A percentile compares a stretch with the other conserved stretches of the same genome.
These are phyloP conservation scores for Fusarium sp. DNA, from an alignment of 2,329 filamentous ascomycete genomes.

Conservation along the genomic window DNA sequence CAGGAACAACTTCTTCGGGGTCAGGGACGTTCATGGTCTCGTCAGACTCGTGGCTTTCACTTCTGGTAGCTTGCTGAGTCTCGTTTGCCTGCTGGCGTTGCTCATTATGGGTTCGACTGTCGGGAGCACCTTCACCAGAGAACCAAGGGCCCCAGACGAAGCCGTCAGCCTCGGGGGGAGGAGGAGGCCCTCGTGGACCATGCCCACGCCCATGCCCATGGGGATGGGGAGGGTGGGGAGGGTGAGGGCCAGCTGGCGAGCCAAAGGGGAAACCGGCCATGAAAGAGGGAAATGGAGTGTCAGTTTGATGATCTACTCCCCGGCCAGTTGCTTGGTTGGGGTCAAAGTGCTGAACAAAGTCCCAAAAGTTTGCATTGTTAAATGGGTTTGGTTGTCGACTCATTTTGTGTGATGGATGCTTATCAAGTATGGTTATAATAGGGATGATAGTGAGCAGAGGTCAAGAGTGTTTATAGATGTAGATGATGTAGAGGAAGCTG, in stretches of 20 bases:
- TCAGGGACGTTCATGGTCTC: conserved; percentile 48
- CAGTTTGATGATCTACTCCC: conserved; percentile 51
- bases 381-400: conserved; percentile 36
- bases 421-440: background rate
- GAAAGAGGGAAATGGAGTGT: conserved; percentile 37
- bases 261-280: conserved; percentile 50
- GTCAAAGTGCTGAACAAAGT: conserved; percentile 50
- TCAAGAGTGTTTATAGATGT: conserved; percentile 10
- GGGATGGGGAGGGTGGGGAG: conserved; percentile 16
- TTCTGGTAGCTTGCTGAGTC: conserved; percentile 28
- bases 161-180: conserved; percentile 35
- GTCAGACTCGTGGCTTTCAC: conserved; percentile 49
- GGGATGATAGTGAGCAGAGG: background rate
- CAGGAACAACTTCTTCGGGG: conserved; percentile 46
- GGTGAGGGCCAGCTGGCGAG: conserved; percentile 17
- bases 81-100: conserved; percentile 33
- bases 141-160: conserved; percentile 41
- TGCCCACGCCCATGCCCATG: conserved; percentile 6
- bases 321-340: conserved; percentile 45
- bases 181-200: conserved; percentile 30
- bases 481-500: conserved; percentile 19
- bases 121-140: conserved; percentile 39
- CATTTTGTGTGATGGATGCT: conserved; percentile 29
- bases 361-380: conserved; percentile 43
- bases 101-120: conserved; percentile 20